These are phyloP conservation scores for Hyphodiscus hymeniophilus DNA, from an alignment of 495 filamentous ascomycete genomes.

Conservation along the genomic window DNA sequence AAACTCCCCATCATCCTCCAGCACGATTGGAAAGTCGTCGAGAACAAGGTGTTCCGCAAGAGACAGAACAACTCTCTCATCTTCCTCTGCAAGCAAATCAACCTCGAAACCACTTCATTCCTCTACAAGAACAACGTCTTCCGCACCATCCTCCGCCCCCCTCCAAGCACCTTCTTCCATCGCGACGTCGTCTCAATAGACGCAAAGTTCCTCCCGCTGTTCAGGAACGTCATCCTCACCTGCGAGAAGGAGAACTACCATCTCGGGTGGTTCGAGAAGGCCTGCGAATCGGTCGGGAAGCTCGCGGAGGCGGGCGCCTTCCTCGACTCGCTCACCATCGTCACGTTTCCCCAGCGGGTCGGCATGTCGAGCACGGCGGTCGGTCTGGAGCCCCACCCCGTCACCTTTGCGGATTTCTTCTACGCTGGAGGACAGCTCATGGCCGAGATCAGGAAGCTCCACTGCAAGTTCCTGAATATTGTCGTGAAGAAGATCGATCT, in stretches of 20 bases:
- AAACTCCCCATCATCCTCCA: slow-evolving; percentile 12
- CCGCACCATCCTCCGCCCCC: neutral
- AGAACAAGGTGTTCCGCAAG: neutral
- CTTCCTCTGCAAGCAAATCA: slow-evolving; percentile 11
- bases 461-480: slow-evolving; percentile 6
- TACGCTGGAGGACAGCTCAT: slow-evolving; percentile 9
- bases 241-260: slow-evolving; percentile 7
- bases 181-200: neutral
- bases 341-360: slow-evolving; percentile 1
- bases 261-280: slow-evolving; percentile 10
- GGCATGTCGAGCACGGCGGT: slow-evolving; percentile 5
- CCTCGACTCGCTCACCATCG: slow-evolving; percentile 10
- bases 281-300: neutral
- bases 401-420: slow-evolving; percentile 19
- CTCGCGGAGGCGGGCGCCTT: neutral
- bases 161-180: neutral
- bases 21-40: slow-evolving; percentile 7
- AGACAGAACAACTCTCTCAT: slow-evolving; percentile 2
- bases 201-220: neutral
- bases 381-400: slow-evolving; percentile 4
- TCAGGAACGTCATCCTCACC: slow-evolving; percentile 7
- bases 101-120: slow-evolving; percentile 3
- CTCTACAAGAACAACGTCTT: slow-evolving; percentile 13
- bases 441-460: slow-evolving; percentile 4
- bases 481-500: slow-evolving; percentile 6